Conservation (phyloP, 371 early-diverging fungal species). For the Zancudomyces culisetae region DNA sequence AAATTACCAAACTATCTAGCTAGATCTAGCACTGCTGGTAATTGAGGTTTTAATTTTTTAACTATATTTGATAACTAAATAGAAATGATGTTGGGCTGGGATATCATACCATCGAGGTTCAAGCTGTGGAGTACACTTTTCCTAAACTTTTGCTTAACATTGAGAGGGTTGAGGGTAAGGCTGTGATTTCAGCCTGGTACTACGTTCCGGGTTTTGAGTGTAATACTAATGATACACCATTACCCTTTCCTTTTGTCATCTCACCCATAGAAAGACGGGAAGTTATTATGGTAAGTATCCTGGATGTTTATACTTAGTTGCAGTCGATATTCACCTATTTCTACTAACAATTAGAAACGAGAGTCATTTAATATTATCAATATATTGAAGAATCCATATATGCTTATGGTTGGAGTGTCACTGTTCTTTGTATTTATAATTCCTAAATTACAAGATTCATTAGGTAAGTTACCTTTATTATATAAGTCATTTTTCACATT, state of each 20-base stretch:
- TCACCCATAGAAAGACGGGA: constrained; percentile 20
- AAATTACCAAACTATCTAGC: too few relatives aligned
- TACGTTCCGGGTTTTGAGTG: constrained; percentile 27
- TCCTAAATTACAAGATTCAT: constrained; percentile 28
- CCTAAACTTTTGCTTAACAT: constrained; percentile 25
- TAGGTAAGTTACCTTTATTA: too few relatives aligned
- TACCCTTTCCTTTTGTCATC: constrained; percentile 27
- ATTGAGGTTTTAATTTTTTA: too few relatives aligned
- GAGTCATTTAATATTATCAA: constrained; percentile 27
- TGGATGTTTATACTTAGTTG: neutral
- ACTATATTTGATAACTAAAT: neutral
- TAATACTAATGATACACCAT: constrained; percentile 18
- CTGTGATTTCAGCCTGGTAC: constrained; percentile 22
- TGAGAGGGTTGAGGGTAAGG: constrained; percentile 15
- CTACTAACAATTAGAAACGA: constrained; percentile 8
- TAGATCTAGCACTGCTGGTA: too few relatives aligned
- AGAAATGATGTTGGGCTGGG: constrained; percentile 24
- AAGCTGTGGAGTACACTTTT: constrained; percentile 23
- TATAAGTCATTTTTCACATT: too few relatives aligned
- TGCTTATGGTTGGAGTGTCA: constrained; percentile 34
- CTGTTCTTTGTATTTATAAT: constrained; percentile 27
- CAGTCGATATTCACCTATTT: too few relatives aligned
- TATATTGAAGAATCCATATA: constrained; percentile 34
- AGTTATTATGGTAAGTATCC: constrained; percentile 1
- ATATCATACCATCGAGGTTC: constrained; percentile 25